Evolutionary conservation across 805 yeast genomes (phyloP).

Genomic region (Candida takata): DNA sequence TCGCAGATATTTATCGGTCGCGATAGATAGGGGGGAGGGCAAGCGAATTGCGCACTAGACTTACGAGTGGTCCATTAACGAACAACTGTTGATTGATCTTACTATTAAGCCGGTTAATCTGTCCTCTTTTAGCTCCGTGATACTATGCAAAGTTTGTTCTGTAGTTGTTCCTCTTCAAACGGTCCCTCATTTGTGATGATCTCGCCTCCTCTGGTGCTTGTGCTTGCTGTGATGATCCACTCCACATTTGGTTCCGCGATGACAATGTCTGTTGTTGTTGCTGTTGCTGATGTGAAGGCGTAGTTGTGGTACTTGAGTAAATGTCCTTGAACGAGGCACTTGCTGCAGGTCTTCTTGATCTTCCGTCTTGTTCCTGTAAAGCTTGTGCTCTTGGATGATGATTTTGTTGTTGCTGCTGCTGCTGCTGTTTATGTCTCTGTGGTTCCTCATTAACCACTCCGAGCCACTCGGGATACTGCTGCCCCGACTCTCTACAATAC

Average conservation of each 20-base stretch:
- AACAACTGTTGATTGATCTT: too few species aligned
- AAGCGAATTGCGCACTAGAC: too few species aligned
- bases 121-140: neutral
- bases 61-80: too few species aligned
- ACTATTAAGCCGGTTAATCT: too few species aligned
- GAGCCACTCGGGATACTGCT: slow-evolving; percentile 22
- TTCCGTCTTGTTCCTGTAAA: slow-evolving; percentile 3
- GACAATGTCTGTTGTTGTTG: slow-evolving; percentile 1
- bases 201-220: neutral
- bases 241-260: too few species aligned
- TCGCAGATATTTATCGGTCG: too few species aligned
- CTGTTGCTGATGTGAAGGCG: slow-evolving; percentile 3
- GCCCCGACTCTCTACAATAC: slow-evolving; percentile 9
- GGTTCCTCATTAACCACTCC: slow-evolving; percentile 15
- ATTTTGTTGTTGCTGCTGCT: slow-evolving; percentile 4
- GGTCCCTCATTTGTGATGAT: slow-evolving; percentile 16
- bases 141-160: slow-evolving; percentile 14
- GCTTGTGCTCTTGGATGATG: slow-evolving; percentile 4
- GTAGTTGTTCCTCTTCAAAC: slow-evolving; percentile 21
- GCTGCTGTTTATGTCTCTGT: slow-evolving; percentile 10
- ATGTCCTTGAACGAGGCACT: slow-evolving; percentile 16
- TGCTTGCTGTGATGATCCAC: neutral
- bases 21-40: too few species aligned
- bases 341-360: slow-evolving; percentile 9
- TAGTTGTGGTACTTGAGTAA: slow-evolving; percentile 6